These are phyloP conservation scores for Sordariomycetes sp. DNA, from an alignment of 2,329 filamentous ascomycete species.

Conservation along the genomic window DNA sequence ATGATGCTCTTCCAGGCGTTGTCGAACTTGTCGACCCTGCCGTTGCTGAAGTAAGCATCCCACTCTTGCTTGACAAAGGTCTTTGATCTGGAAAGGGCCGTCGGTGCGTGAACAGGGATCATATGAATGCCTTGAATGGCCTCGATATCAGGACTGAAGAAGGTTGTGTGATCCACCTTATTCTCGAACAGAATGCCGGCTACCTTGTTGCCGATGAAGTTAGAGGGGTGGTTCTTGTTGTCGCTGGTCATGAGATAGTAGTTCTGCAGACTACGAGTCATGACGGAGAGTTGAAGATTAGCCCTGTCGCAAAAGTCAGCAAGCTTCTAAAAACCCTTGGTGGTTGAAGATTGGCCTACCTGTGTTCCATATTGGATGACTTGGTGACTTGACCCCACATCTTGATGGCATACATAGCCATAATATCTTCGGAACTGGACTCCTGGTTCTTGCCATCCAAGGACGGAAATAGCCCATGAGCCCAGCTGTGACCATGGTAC, in stretches of 20 bases:
- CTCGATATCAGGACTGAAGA: slow-evolving; percentile 67
- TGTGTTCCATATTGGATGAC: no score
- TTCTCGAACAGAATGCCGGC: slow-evolving; percentile 78
- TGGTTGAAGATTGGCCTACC: no score
- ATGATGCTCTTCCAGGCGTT: slow-evolving; percentile 83
- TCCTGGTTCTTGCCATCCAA: slow-evolving; percentile 76
- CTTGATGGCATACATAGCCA: slow-evolving; percentile 80
- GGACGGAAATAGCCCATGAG: slow-evolving; percentile 65
- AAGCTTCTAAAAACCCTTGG: no score
- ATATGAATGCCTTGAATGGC: slow-evolving; percentile 76
- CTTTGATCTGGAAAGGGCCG: slow-evolving; percentile 54
- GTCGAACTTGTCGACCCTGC: slow-evolving; percentile 51
- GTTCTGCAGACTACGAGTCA: slow-evolving; percentile 60
- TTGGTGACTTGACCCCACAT: no score
- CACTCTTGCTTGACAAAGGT: slow-evolving; percentile 77
- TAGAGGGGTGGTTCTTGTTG: slow-evolving; percentile 61
- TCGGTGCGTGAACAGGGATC: slow-evolving; percentile 64
- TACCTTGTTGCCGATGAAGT: slow-evolving; percentile 73
- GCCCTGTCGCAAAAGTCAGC: slow-evolving; percentile 68
- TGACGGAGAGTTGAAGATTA: slow-evolving; percentile 77
- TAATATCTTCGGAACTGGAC: slow-evolving; percentile 81
- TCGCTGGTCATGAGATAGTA: slow-evolving; percentile 69
- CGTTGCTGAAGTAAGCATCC: slow-evolving; percentile 65
- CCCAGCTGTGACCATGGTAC: slow-evolving; percentile 93
- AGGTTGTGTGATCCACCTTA: slow-evolving; percentile 88